These are phyloP conservation scores for Aspergillaceae sp. DNA, from an alignment of 2,329 filamentous ascomycete genomes.

Conservation along the genomic window DNA sequence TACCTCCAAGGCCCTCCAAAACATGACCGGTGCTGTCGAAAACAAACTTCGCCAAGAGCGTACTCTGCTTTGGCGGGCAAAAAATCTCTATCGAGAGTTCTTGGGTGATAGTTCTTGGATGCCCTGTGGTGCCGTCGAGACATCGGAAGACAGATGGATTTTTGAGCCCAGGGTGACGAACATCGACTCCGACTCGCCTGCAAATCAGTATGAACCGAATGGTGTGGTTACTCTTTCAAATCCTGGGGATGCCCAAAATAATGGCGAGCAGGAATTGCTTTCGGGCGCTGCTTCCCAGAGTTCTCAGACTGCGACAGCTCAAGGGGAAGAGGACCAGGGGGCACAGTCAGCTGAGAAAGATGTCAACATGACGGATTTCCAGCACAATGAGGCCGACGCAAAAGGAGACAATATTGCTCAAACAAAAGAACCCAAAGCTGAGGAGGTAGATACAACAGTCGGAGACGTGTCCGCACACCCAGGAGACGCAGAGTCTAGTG, in stretches of 20 bases:
- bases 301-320: constrained; percentile 2
- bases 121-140: constrained; percentile 47
- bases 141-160: constrained; percentile 41
- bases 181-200: constrained; percentile 9
- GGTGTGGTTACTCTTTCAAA: constrained; percentile 1
- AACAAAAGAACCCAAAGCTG: constrained; percentile 23
- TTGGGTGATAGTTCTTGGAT: constrained; percentile 54
- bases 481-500: constrained; percentile 9
- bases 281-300: constrained; percentile 5
- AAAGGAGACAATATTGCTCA: constrained; percentile 7
- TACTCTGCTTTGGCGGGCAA: constrained; percentile 48
- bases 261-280: constrained; percentile 6
- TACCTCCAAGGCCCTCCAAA: constrained; percentile 49
- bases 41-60: constrained; percentile 51
- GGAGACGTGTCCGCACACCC: constrained; percentile 25
- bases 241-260: constrained; percentile 4
- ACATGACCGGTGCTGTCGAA: constrained; percentile 49
- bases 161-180: constrained; percentile 31
- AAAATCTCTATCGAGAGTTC: constrained; percentile 50
- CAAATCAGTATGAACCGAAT: constrained; percentile 10
- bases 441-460: constrained; percentile 27
- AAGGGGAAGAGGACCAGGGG: constrained; percentile 5
- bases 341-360: constrained; percentile 14
- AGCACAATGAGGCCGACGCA: constrained; percentile 6
- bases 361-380: constrained; percentile 26